Conservation (phyloP, 2,329 filamentous ascomycete genomes). For the Penicillium digitatum region DNA sequence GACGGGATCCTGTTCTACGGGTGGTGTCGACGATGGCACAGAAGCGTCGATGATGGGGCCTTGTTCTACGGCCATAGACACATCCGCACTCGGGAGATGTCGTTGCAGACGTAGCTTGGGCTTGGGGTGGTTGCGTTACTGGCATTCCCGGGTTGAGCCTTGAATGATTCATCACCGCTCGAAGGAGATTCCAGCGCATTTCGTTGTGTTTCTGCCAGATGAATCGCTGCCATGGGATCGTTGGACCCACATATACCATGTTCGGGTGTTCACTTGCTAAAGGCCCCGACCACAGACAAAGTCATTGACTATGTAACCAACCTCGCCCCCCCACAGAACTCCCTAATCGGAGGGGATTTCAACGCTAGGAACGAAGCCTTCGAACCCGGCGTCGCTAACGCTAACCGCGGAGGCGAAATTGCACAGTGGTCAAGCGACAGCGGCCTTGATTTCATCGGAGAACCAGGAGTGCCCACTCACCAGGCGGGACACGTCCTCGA, state of each 20-base stretch:
- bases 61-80: neutral
- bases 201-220: constrained; percentile 12
- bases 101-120: neutral
- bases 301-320: no score
- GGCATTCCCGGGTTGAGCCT: constrained; percentile 1
- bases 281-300: no score
- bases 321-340: no score
- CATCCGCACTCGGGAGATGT: neutral
- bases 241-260: constrained; percentile 27
- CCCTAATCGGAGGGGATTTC: no score
- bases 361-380: no score
- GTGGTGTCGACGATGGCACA: neutral
- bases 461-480: no score
- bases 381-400: no score
- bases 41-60: neutral
- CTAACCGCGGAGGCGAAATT: no score
- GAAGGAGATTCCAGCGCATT: constrained; percentile 5
- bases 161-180: constrained; percentile 4
- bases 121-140: neutral
- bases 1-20: neutral
- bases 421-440: no score
- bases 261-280: constrained; percentile 28
- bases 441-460: no score
- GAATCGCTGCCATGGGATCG: constrained; percentile 11
- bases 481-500: no score